Evolutionary conservation across 345 rosid species (phyloP), one percentile per base, ranked within the genome.

Genomic region (Aethionema arabicum): DNA sequence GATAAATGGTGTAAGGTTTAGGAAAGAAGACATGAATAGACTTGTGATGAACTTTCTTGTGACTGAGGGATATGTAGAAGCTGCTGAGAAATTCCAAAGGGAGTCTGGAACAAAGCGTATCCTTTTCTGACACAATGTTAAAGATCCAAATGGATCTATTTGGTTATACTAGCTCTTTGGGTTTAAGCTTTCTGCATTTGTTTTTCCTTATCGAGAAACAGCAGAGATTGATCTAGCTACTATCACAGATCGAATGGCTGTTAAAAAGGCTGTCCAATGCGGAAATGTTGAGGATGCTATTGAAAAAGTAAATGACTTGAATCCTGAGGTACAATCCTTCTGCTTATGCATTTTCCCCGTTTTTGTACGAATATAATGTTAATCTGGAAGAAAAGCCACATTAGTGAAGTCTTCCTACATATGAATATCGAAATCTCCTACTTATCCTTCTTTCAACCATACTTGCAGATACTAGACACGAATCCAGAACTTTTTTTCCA

Each of bases 271-370:
- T 4, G 99, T 95, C 27, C 97, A 90, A 59, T 77, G 79, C 69
- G 99, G 99, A 43, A 84, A 95, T 60, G 97, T 95, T 2, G 96
- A 87, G 79, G 99, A 90, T 78, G 99, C 99, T 5, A 90, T 93
- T 45, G 97, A 87, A 67, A 93, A 86, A 86, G 91, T 88, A 5
- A 91, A 91, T 74, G 98, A 84, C 66, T 83, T 91, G 71, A 91
- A 91, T 77, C 98, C 95, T 42, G 92, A 82, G 91, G 98, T 88
- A 69, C 31, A 65, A 11, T 69, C 68, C 60, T 72, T 50, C 44
- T 53, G 13, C 51, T 39, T 63, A n/a, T 52, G 7, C 48, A 9
- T 27, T 16, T 31, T 8, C 4, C 31, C 40, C 32, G 58, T 16
- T 21, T 40, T 44, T 43, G 29, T 52, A 14, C 52, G 40, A 29